Percentiles rank a stretch among this genome's conserved stretches.
Conservation (phyloP, 805 yeast genomes). For the Sugiyamaella valdiviana region DNA sequence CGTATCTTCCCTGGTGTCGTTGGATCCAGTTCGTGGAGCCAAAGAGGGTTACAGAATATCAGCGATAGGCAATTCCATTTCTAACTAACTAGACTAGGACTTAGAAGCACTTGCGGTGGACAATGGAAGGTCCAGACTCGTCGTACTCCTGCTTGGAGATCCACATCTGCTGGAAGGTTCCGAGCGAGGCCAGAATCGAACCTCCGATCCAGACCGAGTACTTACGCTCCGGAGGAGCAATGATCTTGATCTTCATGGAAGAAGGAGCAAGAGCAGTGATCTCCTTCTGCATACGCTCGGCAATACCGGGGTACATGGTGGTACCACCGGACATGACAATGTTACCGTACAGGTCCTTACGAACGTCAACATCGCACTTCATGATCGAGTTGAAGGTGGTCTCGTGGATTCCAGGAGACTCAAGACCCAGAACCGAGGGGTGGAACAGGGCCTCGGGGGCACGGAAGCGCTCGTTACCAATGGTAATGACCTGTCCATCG, state of each 20-base stretch:
- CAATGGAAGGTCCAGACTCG: conserved; percentile 99
- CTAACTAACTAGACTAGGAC: conserved; percentile 12
- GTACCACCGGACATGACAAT: conserved; percentile 99
- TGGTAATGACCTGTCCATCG: conserved; percentile 98
- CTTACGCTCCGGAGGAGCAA: conserved; percentile 99
- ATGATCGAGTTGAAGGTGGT: conserved; percentile 90
- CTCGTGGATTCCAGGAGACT: conserved; percentile 99
- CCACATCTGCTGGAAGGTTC: conserved; percentile 99
- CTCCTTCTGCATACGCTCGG: conserved; percentile 99
- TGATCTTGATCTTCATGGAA: conserved; percentile 98
- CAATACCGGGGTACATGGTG: conserved; percentile 99
- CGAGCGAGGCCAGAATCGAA: conserved; percentile 95
- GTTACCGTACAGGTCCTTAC: conserved; percentile 98
- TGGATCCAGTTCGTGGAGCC: too few relatives aligned
- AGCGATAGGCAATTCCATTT: neutral
- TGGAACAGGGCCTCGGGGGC: conserved; percentile 99
- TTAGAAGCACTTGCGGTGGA: conserved; percentile 92
- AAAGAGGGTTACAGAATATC: too few relatives aligned
- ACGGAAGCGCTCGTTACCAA: conserved; percentile 99
- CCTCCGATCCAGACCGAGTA: conserved; percentile 99
- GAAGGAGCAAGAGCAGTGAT: conserved; percentile 99
- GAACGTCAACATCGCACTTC: conserved; percentile 98
- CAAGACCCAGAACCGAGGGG: conserved; percentile 84
- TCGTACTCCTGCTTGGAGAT: conserved; percentile 99
- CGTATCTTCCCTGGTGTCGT: too few relatives aligned